Percentiles rank a stretch among this genome's conserved stretches.
phyloP scores from a whole-genome alignment of 768 basidiomycete genomes.

The Kwoniella europaea region DNA sequence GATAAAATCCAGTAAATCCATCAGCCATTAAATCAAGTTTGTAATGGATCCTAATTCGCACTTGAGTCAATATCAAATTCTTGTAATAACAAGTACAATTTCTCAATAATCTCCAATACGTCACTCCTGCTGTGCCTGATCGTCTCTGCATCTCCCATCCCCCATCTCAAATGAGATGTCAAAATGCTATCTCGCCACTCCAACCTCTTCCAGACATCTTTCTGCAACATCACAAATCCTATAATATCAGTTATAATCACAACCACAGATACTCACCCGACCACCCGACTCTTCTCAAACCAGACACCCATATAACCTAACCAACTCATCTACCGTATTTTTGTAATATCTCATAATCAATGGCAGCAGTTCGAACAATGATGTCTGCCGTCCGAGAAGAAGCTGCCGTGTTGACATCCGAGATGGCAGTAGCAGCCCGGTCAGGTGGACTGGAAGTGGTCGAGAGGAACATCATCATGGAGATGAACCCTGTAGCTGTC shows the following conservation, averaged over 20 bases:
- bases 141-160: not conserved
- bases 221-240: not conserved
- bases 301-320: not conserved
- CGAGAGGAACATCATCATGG: conserved; percentile 21
- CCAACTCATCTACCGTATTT: not conserved
- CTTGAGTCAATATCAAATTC: not conserved
- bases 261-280: not conserved
- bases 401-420: conserved; percentile 23
- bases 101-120: not conserved
- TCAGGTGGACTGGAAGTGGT: conserved; percentile 11
- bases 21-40: not conserved
- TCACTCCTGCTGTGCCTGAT: not conserved
- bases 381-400: conserved; percentile 31
- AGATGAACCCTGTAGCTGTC: conserved; percentile 40
- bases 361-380: conserved; percentile 37
- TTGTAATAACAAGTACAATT: not conserved
- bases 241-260: not conserved
- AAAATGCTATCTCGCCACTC: not conserved
- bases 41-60: no score
- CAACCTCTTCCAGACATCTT: not conserved
- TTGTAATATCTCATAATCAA: not conserved
- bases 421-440: conserved; percentile 25
- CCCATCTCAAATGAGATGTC: not conserved
- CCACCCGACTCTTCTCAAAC: not conserved
- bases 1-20: not conserved